Percentiles rank a stretch among this genome's conserved stretches.
Conservation (phyloP, 768 basidiomycete species). For the Pisolithus orientalis region DNA sequence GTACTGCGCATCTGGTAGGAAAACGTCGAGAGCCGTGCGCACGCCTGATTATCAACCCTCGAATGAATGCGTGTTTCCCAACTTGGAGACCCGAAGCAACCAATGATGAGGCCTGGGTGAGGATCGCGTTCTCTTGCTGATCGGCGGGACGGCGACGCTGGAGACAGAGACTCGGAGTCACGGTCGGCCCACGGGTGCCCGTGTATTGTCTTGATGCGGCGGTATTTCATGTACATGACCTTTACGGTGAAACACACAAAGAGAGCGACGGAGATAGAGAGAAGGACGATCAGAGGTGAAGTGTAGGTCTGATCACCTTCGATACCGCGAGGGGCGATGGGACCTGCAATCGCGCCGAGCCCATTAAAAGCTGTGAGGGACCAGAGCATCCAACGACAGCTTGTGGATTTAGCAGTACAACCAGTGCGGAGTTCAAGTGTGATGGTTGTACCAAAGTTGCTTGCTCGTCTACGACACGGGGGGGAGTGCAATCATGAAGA, state of each 20-base stretch:
- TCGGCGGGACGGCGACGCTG: not conserved
- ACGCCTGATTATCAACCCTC: constrained; percentile 5
- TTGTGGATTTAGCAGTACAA: not conserved
- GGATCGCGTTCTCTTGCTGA: not conserved
- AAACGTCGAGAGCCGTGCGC: constrained; percentile 4
- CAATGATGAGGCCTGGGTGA: constrained; percentile 16
- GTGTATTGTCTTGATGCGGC: constrained; percentile 23
- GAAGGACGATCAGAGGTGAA: constrained; percentile 10
- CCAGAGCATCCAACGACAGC: not conserved
- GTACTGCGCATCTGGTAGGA: constrained; percentile 5
- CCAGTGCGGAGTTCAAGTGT: not conserved
- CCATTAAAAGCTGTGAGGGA: not conserved
- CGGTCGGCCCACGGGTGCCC: not conserved
- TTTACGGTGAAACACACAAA: constrained; percentile 16
- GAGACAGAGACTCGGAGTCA: constrained; percentile 1
- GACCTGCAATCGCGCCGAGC: not conserved
- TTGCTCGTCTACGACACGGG: too few species aligned
- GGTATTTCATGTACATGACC: constrained; percentile 22
- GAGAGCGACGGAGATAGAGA: constrained; percentile 13
- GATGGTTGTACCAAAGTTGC: too few species aligned
- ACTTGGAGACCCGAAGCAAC: constrained; percentile 26
- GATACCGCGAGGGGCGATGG: constrained; percentile 3
- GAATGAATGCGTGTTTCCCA: constrained; percentile 23
- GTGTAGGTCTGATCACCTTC: constrained; percentile 1
- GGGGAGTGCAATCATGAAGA: too few species aligned